Conservation (phyloP, 1,284 basidiomycete species). For the Volvariella volvacea region DNA sequence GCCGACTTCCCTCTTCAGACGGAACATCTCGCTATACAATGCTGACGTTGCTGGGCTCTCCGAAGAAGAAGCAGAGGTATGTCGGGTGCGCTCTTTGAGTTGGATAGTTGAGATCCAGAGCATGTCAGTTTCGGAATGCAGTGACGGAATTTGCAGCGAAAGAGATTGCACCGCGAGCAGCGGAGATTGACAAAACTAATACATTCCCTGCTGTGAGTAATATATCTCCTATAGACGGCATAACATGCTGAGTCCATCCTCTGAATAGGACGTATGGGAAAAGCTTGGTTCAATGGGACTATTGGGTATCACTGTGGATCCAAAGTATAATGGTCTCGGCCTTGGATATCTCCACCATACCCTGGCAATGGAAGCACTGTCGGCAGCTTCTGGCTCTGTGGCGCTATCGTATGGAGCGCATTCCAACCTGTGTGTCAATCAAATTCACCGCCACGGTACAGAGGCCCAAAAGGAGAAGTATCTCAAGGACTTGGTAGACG, state of each 20-base stretch:
- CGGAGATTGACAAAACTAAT: constrained; percentile 79
- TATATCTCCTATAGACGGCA: constrained; percentile 1
- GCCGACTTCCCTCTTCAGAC: constrained; percentile 7
- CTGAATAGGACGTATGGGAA: constrained; percentile 74
- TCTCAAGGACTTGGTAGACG: constrained; percentile 77
- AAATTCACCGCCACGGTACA: constrained; percentile 86
- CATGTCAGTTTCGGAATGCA: constrained; percentile 75
- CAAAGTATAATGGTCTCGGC: constrained; percentile 73
- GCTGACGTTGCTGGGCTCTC: constrained; percentile 74
- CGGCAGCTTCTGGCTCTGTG: constrained; percentile 83
- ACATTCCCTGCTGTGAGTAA: constrained; percentile 63
- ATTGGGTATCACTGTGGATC: constrained; percentile 77
- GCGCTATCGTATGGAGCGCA: constrained; percentile 93
- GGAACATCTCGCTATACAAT: constrained; percentile 65
- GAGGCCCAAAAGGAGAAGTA: constrained; percentile 83
- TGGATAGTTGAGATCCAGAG: too few species aligned
- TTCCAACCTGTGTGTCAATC: constrained; percentile 87
- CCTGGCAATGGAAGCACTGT: constrained; percentile 90
- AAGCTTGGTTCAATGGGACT: constrained; percentile 86
- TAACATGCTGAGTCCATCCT: constrained; percentile 8
- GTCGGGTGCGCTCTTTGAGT: constrained; percentile 12
- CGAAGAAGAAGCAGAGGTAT: constrained; percentile 78
- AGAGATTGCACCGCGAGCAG: constrained; percentile 78
- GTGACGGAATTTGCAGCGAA: constrained; percentile 73
- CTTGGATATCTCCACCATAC: constrained; percentile 86